Evolutionary conservation across 2,329 filamentous ascomycete genomes (phyloP), one percentile per base, ranked within the genome.

Genomic region (Cladosporium austrohemisphaericum): DNA sequence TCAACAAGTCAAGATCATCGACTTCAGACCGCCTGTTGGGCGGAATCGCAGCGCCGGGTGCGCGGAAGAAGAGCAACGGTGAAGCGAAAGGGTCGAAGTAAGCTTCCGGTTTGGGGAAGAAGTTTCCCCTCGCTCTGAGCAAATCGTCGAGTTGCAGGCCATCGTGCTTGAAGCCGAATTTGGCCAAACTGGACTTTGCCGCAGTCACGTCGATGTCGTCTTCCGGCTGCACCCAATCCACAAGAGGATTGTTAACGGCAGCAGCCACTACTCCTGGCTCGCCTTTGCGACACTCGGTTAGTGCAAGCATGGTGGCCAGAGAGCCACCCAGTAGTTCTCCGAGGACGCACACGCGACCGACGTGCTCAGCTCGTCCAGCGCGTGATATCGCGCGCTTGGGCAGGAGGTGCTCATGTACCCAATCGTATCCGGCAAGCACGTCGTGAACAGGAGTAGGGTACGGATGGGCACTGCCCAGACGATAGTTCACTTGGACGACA

Each of bases 1-100:
- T 52, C 4, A 66, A 53, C 16, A 64, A 51, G 3, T 57, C 59
- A 51, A 66, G 58, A 8, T 66, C 63, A 50, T 71, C 68, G 5
- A 64, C 47, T 0, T 60, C 55, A 13, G 37, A 20, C 2, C 33
- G 35, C 13, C 25, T 47, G 25, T 37, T n/a, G 20, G 40, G 31
- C 3, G 46, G 31, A 9, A 46, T 49, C 13, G 60, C 54, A 13
- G 60, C 47, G 9, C 61, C 64, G 5, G 74, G 64, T 1, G 74
- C 73, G 41, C 75, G 72, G 52, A 78, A 76, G 62, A 76, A 76
- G 35, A 75, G 67, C 3, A 73, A 63, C 3, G 75, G 74, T 5
- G 73, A 76, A 1, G 72, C 73, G 55, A 77, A 77, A 3, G 71
- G 69, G 55, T 77, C 75, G 49, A 75, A 75, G 51, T 68, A 74